Evolutionary conservation across 2,329 filamentous ascomycete genomes (phyloP).

Genomic region (Aspergillus arachidicola): DNA sequence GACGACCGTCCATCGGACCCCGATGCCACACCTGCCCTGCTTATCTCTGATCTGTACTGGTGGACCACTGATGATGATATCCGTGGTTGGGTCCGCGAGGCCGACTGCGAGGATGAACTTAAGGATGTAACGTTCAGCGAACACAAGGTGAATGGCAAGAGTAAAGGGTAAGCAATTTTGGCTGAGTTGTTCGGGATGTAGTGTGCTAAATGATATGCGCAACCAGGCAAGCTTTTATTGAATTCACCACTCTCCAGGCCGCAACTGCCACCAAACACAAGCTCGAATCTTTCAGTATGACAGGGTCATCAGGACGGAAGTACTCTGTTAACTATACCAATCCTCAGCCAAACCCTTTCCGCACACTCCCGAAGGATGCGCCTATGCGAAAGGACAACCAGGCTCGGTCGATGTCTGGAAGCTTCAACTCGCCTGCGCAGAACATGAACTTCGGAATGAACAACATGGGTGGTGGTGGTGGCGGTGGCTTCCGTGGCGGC

Average conservation of each 20-base stretch:
- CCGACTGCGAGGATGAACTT: slow-evolving; percentile 79
- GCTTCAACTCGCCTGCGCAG: slow-evolving; percentile 46
- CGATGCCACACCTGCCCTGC: slow-evolving; percentile 69
- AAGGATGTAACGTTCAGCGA: slow-evolving; percentile 96
- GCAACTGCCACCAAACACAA: slow-evolving; percentile 82
- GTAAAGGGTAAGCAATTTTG: slow-evolving; percentile 73
- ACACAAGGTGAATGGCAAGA: slow-evolving; percentile 98
- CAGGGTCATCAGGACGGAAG: slow-evolving; percentile 57
- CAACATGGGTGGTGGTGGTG: slow-evolving; percentile 46
- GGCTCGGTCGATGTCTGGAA: slow-evolving; percentile 49
- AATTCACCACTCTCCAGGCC: slow-evolving; percentile 80
- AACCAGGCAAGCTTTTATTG: slow-evolving; percentile 73
- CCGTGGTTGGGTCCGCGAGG: slow-evolving; percentile 79
- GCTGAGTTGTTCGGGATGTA: background rate
- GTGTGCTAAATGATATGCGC: background rate
- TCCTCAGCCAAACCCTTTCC: slow-evolving; percentile 81
- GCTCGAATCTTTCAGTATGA: slow-evolving; percentile 67
- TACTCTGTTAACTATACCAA: slow-evolving; percentile 74
- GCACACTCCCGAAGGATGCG: slow-evolving; percentile 85
- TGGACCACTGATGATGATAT: slow-evolving; percentile 97
- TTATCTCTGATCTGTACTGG: slow-evolving; percentile 91
- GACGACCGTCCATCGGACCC: slow-evolving; percentile 60
- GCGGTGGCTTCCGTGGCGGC: slow-evolving; percentile 53
- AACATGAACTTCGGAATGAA: slow-evolving; percentile 46
- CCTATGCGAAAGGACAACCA: slow-evolving; percentile 70